Evolutionary conservation across 352 stramenopile genomes (phyloP).

Genomic region (Pythium diclinum): DNA sequence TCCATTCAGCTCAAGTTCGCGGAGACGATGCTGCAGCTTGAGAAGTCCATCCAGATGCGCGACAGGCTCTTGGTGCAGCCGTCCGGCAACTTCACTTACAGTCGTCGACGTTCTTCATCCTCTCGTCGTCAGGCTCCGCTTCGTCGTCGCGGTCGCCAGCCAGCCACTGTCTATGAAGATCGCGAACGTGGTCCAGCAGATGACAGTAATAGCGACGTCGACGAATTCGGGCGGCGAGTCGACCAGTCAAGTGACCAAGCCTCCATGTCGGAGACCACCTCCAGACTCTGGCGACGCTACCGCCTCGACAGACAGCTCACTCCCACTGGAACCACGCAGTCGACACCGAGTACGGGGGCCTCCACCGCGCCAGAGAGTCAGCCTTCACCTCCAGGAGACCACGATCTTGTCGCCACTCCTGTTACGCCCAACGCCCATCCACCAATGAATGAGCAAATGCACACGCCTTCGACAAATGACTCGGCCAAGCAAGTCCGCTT

Average conservation of each 20-base stretch:
- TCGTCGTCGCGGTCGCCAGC: not conserved
- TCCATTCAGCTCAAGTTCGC: constrained; percentile 65
- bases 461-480: constrained; percentile 1
- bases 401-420: not conserved
- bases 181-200: not conserved
- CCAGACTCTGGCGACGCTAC: constrained; percentile 13
- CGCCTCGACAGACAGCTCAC: constrained; percentile 1
- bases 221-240: not conserved
- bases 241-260: not conserved
- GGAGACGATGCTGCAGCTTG: constrained; percentile 67
- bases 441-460: not conserved
- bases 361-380: constrained; percentile 16
- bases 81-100: not conserved
- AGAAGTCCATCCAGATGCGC: constrained; percentile 60
- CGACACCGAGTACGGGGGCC: constrained; percentile 2
- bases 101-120: not conserved
- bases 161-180: constrained; percentile 10
- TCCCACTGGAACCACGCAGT: not conserved
- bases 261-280: constrained; percentile 3
- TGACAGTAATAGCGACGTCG: not conserved
- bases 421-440: not conserved
- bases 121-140: not conserved
- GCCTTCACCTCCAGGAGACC: constrained; percentile 1
- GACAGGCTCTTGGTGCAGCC: constrained; percentile 43
- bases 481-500: constrained; percentile 59